Percentiles rank a stretch among this genome's conserved stretches.
phyloP scores from a whole-genome alignment of 2,329 filamentous ascomycete species.

The Zalaria sp. region DNA sequence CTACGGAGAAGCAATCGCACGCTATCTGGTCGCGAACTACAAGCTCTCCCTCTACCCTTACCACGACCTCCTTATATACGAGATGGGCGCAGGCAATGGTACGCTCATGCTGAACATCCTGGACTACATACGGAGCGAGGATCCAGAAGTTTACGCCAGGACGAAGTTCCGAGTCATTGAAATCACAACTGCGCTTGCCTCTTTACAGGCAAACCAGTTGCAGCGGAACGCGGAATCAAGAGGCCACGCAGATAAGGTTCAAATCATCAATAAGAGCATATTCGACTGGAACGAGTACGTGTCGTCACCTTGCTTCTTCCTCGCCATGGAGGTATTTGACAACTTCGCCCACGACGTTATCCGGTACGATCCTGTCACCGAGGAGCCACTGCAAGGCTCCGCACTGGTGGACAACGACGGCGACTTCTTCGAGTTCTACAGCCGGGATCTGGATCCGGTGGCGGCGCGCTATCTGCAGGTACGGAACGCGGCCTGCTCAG shows the following conservation, averaged over 20 bases:
- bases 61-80: constrained; percentile 93
- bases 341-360: constrained; percentile 94
- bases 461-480: constrained; percentile 71
- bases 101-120: constrained; percentile 97
- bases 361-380: constrained; percentile 73
- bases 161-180: constrained; percentile 95
- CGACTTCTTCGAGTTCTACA: constrained; percentile 93
- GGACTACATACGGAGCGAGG: constrained; percentile 81
- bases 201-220: constrained; percentile 60
- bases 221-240: constrained; percentile 50
- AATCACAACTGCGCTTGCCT: constrained; percentile 71
- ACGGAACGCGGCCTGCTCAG: constrained; percentile 56
- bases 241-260: constrained; percentile 72
- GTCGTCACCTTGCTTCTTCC: constrained; percentile 90
- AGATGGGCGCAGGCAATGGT: constrained; percentile 94
- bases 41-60: constrained; percentile 88
- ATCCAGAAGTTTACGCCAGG: constrained; percentile 84
- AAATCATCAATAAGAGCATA: constrained; percentile 88
- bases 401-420: constrained; percentile 75
- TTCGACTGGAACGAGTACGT: constrained; percentile 87
- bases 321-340: constrained; percentile 96
- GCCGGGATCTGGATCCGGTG: constrained; percentile 63
- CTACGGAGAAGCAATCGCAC: constrained; percentile 94
- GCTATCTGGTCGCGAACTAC: constrained; percentile 92
- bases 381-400: constrained; percentile 71